Base-by-base conservation (phyloP, 139 green algal genomes). In the Picochlorum sp. region DNA sequence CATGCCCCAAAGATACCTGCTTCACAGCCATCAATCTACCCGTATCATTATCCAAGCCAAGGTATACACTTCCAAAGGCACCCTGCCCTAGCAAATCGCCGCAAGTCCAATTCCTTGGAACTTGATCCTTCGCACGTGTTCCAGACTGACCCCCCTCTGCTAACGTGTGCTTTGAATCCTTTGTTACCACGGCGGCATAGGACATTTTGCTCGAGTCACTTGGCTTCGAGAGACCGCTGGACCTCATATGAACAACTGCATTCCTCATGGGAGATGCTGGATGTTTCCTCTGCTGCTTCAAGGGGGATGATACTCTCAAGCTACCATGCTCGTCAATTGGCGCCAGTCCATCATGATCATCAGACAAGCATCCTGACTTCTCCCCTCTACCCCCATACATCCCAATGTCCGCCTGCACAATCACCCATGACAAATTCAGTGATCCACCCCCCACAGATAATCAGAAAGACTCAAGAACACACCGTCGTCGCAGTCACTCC, bases 21-120 rank as follows among this genome's bases (percentile, higher is more conserved):
- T 98, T 98, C 15, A 98, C 87, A 3, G 93, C 93, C 34, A 98
- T 85, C 23, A 98, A 80, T 71, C 93, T 69, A 2, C 91, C 92
- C 0, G 83, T 95, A 31, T 91, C 86, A n/a, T 94, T 83, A 73
- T 96, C 88, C 20, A 96, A 75, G 3, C 81, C 91, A 45, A 88
- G 66, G 59, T 91, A 98, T n/a, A 94, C 93, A 7, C 77, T 76
- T 13, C 92, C 92, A 76, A 94, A 98, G 2, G 90, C 92, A 24
- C 92, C 92, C 24, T 84, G 75, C 1, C 92, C 92, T 4, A 98
- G 87, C 14, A 95, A 80, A 49, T 95, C 83, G 23, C 92, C 92
- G 24, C 75, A 73, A 16, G 76, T 84, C 92, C 92, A 98, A 24
- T 74, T 81, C 30, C 85, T 73, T 28, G 75, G 77, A 37, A 63